Conservation (phyloP, 169 alveolate species). For the Cryptosporidium parvum region DNA sequence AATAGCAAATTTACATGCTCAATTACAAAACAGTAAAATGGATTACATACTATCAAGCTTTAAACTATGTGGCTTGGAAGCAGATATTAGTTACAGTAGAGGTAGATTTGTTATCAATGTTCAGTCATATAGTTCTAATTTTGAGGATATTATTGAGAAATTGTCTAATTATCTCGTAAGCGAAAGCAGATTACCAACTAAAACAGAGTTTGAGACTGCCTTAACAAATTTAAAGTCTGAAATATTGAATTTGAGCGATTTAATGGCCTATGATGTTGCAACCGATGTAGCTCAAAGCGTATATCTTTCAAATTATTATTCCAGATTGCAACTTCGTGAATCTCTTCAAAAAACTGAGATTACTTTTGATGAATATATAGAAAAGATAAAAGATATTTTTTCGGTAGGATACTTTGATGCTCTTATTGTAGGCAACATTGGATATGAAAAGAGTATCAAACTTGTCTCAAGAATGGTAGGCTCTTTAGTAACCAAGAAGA, state of each 20-base stretch:
- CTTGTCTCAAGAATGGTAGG: neutral
- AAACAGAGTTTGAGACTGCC: conserved; percentile 38
- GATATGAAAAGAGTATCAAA: neutral
- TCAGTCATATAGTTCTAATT: conserved; percentile 63
- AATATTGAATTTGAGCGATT: conserved; percentile 33
- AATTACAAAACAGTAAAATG: neutral
- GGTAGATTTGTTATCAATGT: conserved; percentile 48
- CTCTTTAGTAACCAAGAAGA: neutral
- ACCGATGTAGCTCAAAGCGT: conserved; percentile 50
- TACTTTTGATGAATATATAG: conserved; percentile 29
- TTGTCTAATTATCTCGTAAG: neutral
- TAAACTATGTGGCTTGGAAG: conserved; percentile 28
- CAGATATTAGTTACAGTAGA: conserved; percentile 15
- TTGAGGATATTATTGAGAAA: conserved; percentile 7
- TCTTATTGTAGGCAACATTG: conserved; percentile 53
- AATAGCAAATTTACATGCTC: conserved; percentile 39
- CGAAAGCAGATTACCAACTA: conserved; percentile 14
- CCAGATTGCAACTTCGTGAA: conserved; percentile 47
- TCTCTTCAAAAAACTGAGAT: conserved; percentile 23
- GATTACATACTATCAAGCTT: neutral
- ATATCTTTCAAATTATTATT: conserved; percentile 55
- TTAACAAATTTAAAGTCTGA: conserved; percentile 19
- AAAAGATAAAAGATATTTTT: neutral
- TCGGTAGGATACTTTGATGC: conserved; percentile 47
- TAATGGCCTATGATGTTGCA: conserved; percentile 68